Evolutionary conservation across 164 flowering plant genomes (phyloP).

Genomic region (Litsea cubeba): DNA sequence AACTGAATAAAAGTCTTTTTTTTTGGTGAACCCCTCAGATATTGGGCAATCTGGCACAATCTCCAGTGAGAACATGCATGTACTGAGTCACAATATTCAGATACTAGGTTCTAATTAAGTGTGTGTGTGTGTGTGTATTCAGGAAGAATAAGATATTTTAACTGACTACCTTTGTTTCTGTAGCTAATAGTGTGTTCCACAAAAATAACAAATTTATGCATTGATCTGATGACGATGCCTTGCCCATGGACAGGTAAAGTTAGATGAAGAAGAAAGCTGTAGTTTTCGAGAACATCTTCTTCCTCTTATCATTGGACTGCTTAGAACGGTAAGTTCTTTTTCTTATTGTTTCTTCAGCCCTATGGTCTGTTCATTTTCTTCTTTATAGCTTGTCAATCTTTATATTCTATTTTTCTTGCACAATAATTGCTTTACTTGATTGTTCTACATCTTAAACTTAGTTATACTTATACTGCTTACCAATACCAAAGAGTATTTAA

Average conservation of each 20-base stretch:
- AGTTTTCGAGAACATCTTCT: conserved; percentile 80
- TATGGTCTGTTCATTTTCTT: neutral
- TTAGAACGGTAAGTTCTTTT: conserved; percentile 77
- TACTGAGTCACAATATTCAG: too few relatives aligned
- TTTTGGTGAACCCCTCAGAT: too few relatives aligned
- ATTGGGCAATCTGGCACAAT: too few relatives aligned
- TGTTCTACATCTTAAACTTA: neutral
- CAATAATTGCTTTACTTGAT: too few relatives aligned
- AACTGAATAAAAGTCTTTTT: too few relatives aligned
- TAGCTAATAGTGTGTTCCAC: neutral
- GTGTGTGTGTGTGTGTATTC: too few relatives aligned
- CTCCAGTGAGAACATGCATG: too few relatives aligned
- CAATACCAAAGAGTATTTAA: neutral
- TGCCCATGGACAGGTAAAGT: conserved; percentile 42
- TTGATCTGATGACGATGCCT: neutral
- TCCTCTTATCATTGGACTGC: conserved; percentile 84
- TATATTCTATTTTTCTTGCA: neutral
- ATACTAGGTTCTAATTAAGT: too few relatives aligned
- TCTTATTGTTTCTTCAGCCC: neutral
- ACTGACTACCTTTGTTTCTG: too few relatives aligned
- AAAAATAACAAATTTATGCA: neutral
- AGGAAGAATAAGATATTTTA: too few relatives aligned
- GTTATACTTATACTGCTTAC: neutral
- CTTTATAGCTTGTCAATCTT: neutral
- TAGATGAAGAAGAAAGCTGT: conserved; percentile 65